Conservation (phyloP, 192 early-diverging fungal genomes). For the Podila horticola region DNA sequence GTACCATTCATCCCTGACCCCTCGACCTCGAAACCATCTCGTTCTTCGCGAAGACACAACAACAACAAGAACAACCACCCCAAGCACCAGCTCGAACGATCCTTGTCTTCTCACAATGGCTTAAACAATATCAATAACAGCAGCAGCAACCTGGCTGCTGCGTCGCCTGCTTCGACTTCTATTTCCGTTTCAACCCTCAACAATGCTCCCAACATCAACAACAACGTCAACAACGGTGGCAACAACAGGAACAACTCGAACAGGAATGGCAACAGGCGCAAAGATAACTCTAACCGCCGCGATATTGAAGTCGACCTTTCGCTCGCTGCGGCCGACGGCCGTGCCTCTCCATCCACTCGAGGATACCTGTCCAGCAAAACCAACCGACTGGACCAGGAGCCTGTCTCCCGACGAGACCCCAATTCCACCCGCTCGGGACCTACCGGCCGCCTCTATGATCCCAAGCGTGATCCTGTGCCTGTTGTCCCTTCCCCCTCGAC, state of each 20-base stretch:
- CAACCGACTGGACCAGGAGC: constrained; percentile 19
- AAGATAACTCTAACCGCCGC: neutral
- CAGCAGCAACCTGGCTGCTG: neutral
- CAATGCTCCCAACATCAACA: neutral
- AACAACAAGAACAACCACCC: constrained; percentile 5
- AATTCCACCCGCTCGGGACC: constrained; percentile 11
- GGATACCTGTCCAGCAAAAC: constrained; percentile 16
- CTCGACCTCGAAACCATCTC: constrained; percentile 27
- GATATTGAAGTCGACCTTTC: neutral
- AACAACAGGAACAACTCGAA: neutral
- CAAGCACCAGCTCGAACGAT: constrained; percentile 21
- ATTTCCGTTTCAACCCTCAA: neutral
- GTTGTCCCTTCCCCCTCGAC: constrained; percentile 20
- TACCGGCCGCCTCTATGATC: constrained; percentile 32
- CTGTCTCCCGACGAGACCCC: constrained; percentile 8
- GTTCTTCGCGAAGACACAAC: constrained; percentile 22
- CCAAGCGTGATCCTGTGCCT: constrained; percentile 41
- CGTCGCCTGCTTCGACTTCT: neutral
- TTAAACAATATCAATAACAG: constrained; percentile 5
- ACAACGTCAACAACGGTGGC: neutral
- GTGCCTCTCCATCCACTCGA: neutral
- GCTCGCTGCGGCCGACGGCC: neutral
- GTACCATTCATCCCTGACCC: constrained; percentile 41
- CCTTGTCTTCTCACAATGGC: constrained; percentile 19
- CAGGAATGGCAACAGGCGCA: constrained; percentile 1